These are phyloP conservation scores for Aspergillus wentii DNA, from an alignment of 495 filamentous ascomycete species.

Conservation along the genomic window DNA sequence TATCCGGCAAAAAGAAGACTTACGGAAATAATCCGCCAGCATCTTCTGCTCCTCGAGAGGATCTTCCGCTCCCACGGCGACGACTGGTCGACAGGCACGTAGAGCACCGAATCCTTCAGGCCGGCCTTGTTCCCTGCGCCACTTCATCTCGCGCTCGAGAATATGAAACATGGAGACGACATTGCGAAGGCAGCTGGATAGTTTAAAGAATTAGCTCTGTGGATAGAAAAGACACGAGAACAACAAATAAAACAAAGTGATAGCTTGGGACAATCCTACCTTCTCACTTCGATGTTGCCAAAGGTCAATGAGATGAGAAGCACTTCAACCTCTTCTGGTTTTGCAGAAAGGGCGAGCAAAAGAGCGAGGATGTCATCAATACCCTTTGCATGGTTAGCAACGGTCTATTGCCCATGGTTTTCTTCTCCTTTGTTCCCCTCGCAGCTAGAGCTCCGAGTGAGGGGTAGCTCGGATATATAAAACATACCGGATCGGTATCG, in stretches of 20 bases:
- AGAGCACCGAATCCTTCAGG: conserved; percentile 66
- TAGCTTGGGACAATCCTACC: conserved; percentile 34
- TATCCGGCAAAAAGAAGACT: conserved; percentile 19
- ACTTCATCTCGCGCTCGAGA: conserved; percentile 82
- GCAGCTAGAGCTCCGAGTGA: too few relatives aligned
- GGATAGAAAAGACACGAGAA: background rate
- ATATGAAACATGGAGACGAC: conserved; percentile 88
- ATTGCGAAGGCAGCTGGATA: conserved; percentile 75
- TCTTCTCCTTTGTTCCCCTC: too few relatives aligned
- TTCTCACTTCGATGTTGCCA: conserved; percentile 83
- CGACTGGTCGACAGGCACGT: conserved; percentile 64
- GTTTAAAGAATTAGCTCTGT: background rate
- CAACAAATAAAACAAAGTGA: background rate
- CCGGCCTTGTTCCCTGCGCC: conserved; percentile 64
- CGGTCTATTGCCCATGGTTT: too few relatives aligned
- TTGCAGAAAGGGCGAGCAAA: conserved; percentile 77
- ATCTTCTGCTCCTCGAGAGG: conserved; percentile 79
- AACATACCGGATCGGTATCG: conserved; percentile 78
- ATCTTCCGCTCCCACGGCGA: conserved; percentile 81
- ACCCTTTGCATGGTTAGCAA: conserved; percentile 46
- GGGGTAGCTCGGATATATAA: background rate
- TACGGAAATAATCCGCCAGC: conserved; percentile 90
- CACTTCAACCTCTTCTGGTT: conserved; percentile 81
- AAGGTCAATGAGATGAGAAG: conserved; percentile 87
- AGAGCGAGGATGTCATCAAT: conserved; percentile 88